phyloP scores from a whole-genome alignment of 139 green algal genomes.

The Chlorella sp. region DNA sequence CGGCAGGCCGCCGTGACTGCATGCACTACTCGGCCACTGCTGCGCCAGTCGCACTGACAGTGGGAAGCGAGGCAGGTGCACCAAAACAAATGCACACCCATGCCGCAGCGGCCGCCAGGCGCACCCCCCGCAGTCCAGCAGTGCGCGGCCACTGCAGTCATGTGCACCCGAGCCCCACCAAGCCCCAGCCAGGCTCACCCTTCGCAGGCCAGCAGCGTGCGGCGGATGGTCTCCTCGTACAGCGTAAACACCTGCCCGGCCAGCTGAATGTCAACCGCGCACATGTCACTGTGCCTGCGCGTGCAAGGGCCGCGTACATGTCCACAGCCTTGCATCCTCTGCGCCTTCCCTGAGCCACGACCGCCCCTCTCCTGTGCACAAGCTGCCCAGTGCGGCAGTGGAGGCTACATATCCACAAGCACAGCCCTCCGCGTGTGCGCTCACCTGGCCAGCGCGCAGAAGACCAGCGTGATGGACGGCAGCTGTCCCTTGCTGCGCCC shows the following conservation, averaged over 20 bases:
- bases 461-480: too few species aligned
- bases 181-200: slow-evolving; percentile 3
- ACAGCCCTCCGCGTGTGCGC: too few species aligned
- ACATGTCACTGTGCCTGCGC: slow-evolving; percentile 28
- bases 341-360: too few species aligned
- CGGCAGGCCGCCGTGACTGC: too few species aligned
- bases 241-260: slow-evolving; percentile 18
- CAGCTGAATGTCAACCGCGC: slow-evolving; percentile 8
- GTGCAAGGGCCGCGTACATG: not conserved
- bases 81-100: not conserved
- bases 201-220: slow-evolving; percentile 24
- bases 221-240: slow-evolving; percentile 34
- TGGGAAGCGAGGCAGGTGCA: not conserved
- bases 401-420: too few species aligned
- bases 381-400: too few species aligned
- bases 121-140: not conserved
- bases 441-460: too few species aligned
- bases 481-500: too few species aligned
- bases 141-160: not conserved
- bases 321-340: too few species aligned
- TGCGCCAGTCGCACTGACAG: too few species aligned
- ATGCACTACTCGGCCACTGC: too few species aligned
- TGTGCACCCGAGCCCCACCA: not conserved
- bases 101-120: not conserved
- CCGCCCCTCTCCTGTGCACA: too few species aligned